Conservation (phyloP, 495 filamentous ascomycete genomes). For the Neurospora tetraspora region DNA sequence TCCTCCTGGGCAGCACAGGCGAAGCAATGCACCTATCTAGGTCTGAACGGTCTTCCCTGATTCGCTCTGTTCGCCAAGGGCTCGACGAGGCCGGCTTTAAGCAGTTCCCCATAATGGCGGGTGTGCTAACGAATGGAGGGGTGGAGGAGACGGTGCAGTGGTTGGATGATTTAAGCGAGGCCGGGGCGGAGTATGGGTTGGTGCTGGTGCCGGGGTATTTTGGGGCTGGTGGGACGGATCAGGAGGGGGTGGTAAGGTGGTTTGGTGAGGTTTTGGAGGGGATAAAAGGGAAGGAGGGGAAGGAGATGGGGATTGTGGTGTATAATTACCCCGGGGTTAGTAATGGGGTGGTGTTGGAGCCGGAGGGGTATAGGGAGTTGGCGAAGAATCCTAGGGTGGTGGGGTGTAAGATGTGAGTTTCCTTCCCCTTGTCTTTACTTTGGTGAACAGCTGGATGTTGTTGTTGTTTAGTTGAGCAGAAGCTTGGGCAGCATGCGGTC, state of each 20-base stretch:
- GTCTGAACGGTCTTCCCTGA: slow-evolving; percentile 55
- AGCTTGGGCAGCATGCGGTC: too few relatives aligned
- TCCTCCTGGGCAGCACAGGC: slow-evolving; percentile 58
- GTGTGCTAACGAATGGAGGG: slow-evolving; percentile 50
- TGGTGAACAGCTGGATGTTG: too few relatives aligned
- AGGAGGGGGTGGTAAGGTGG: slow-evolving; percentile 44
- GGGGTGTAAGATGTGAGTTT: slow-evolving; percentile 53
- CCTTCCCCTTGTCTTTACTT: too few relatives aligned
- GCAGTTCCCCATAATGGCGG: slow-evolving; percentile 54
- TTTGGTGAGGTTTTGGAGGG: slow-evolving; percentile 42
- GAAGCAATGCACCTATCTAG: slow-evolving; percentile 57
- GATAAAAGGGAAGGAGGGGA: slow-evolving; percentile 8
- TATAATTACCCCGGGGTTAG: slow-evolving; percentile 61
- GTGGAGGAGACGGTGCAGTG: slow-evolving; percentile 54
- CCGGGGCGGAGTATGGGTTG: slow-evolving; percentile 54
- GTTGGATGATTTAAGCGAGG: slow-evolving; percentile 42
- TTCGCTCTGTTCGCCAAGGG: slow-evolving; percentile 41
- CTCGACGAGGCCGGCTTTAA: slow-evolving; percentile 47
- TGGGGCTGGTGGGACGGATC: slow-evolving; percentile 10
- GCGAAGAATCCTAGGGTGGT: slow-evolving; percentile 51
- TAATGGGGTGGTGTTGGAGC: slow-evolving; percentile 46
- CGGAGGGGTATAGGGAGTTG: slow-evolving; percentile 44
- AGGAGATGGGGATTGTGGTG: slow-evolving; percentile 46
- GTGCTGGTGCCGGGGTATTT: slow-evolving; percentile 51
- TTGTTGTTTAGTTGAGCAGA: too few relatives aligned